Conservation (phyloP, 345 rosid genomes). For the Salix suchowensis region DNA sequence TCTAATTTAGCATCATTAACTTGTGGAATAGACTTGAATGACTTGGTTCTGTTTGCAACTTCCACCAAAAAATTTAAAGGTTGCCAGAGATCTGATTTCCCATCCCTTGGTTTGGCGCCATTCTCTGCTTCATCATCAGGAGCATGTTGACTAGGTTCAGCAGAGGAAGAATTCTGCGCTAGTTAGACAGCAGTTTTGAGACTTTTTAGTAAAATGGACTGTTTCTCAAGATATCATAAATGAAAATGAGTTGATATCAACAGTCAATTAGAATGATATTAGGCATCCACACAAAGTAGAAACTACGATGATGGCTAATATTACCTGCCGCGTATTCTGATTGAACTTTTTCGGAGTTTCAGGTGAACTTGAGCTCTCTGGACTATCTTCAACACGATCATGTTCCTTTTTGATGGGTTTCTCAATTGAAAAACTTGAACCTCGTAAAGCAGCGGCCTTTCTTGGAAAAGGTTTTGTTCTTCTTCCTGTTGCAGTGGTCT, state of each 20-base stretch:
- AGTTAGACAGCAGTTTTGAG: background rate
- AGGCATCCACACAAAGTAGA: background rate
- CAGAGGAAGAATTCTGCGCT: slow-evolving; percentile 23
- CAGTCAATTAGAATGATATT: background rate
- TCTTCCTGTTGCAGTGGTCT: slow-evolving; percentile 20
- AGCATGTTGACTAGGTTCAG: slow-evolving; percentile 14
- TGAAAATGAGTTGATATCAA: background rate
- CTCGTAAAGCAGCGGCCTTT: slow-evolving; percentile 18
- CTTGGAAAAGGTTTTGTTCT: slow-evolving; percentile 24
- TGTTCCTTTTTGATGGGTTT: slow-evolving; percentile 51
- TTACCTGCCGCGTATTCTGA: slow-evolving; percentile 20
- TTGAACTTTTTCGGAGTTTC: slow-evolving; percentile 11
- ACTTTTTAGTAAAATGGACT: background rate
- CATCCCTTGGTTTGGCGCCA: slow-evolving; percentile 20
- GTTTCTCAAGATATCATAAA: background rate
- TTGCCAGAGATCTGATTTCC: slow-evolving; percentile 32
- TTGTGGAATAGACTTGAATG: slow-evolving; percentile 23
- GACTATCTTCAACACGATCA: slow-evolving; percentile 15
- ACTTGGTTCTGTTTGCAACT: slow-evolving; percentile 29
- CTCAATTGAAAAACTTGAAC: slow-evolving; percentile 27
- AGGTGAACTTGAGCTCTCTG: slow-evolving; percentile 18
- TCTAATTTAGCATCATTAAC: slow-evolving; percentile 13
- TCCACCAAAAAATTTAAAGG: slow-evolving; percentile 32
- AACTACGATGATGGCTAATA: slow-evolving; percentile 1
- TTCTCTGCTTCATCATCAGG: slow-evolving; percentile 8